These are phyloP conservation scores for Apiotrichum gamsii DNA, from an alignment of 1,284 basidiomycete species.

Conservation along the genomic window DNA sequence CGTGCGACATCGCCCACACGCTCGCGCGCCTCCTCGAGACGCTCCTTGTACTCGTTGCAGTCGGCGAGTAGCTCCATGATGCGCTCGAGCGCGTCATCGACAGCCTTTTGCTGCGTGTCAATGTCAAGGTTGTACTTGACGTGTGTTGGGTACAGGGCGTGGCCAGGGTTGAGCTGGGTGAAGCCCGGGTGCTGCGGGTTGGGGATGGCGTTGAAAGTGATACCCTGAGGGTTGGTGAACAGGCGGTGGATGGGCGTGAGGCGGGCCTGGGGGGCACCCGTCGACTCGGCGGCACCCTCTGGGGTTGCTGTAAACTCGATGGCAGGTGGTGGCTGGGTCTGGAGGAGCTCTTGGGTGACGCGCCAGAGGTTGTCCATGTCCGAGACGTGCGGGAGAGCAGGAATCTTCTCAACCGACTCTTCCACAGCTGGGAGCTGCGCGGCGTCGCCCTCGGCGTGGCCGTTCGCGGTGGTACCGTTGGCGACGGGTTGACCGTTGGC, in stretches of 20 bases:
- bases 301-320: slow-evolving; percentile 28
- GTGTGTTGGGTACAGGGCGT: slow-evolving; percentile 23
- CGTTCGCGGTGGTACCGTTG: slow-evolving; percentile 12
- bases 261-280: slow-evolving; percentile 5
- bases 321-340: slow-evolving; percentile 13
- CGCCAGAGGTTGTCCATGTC: slow-evolving; percentile 45
- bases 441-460: slow-evolving; percentile 5
- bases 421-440: slow-evolving; percentile 7
- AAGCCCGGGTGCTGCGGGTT: slow-evolving; percentile 28
- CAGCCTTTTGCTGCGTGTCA: slow-evolving; percentile 38
- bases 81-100: slow-evolving; percentile 45
- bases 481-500: slow-evolving; percentile 2
- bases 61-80: slow-evolving; percentile 49
- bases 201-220: slow-evolving; percentile 39
- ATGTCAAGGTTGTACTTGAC: slow-evolving; percentile 43
- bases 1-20: slow-evolving; percentile 49
- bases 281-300: slow-evolving; percentile 17
- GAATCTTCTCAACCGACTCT: slow-evolving; percentile 15
- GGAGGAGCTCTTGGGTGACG: slow-evolving; percentile 37
- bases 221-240: slow-evolving; percentile 41
- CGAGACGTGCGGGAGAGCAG: slow-evolving; percentile 34
- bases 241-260: slow-evolving; percentile 42
- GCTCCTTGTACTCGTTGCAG: slow-evolving; percentile 51
- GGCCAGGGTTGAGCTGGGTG: slow-evolving; percentile 3
- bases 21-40: slow-evolving; percentile 51